phyloP scores from a whole-genome alignment of 2,329 filamentous ascomycete species.

The Cladosporium sp. region DNA sequence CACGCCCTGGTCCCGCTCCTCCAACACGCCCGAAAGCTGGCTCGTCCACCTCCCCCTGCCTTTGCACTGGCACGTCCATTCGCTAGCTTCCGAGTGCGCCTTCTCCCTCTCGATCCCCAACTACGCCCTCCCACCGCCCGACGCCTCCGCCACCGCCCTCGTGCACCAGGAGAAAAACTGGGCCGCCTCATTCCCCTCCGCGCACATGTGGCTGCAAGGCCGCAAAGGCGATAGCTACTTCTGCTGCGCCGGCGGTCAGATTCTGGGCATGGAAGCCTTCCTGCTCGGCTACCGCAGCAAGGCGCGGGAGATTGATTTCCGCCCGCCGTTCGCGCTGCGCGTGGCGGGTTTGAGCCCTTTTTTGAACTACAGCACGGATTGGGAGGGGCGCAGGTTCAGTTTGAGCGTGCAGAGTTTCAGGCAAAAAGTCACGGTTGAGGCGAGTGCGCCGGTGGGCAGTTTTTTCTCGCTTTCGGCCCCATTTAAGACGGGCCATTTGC shows the following conservation, averaged over 20 bases:
- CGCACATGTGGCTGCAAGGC: constrained; percentile 41
- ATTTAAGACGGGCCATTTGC: constrained; percentile 43
- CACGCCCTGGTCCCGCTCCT: constrained; percentile 36
- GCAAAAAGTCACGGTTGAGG: constrained; percentile 39
- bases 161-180: constrained; percentile 52
- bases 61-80: constrained; percentile 51
- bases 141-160: constrained; percentile 31
- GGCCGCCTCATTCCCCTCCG: constrained; percentile 43
- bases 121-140: constrained; percentile 22
- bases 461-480: constrained; percentile 46
- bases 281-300: constrained; percentile 43
- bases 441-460: constrained; percentile 37
- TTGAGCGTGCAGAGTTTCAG: constrained; percentile 37
- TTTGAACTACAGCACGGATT: constrained; percentile 39
- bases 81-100: constrained; percentile 37
- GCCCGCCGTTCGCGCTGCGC: constrained; percentile 41
- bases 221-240: constrained; percentile 28
- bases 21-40: constrained; percentile 42
- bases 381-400: constrained; percentile 36
- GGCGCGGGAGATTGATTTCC: constrained; percentile 37
- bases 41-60: constrained; percentile 46
- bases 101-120: constrained; percentile 38
- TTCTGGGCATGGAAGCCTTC: constrained; percentile 42
- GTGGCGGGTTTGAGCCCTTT: constrained; percentile 38
- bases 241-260: constrained; percentile 37